phyloP scores from a whole-genome alignment of 1,284 basidiomycete genomes.

The Pterula multifida region DNA sequence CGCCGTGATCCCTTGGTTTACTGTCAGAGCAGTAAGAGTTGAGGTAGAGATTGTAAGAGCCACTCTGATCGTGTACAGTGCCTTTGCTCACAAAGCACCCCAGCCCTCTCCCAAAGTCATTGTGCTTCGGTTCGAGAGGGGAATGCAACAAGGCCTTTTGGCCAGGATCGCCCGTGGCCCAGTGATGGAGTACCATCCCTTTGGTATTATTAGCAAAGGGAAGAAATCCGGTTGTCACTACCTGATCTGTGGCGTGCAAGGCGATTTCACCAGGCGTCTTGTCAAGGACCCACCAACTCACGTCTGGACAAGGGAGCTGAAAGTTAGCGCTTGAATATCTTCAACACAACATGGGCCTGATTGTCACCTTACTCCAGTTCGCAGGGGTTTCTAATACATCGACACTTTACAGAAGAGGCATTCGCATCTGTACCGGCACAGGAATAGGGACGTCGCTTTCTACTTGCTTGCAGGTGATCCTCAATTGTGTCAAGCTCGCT shows the following conservation, averaged over 20 bases:
- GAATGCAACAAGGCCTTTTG: conserved; percentile 61
- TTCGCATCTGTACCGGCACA: neutral
- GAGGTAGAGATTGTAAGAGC: conserved; percentile 59
- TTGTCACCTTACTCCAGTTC: conserved; percentile 22
- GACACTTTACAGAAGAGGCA: neutral
- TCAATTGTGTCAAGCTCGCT: neutral
- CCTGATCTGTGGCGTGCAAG: conserved; percentile 60
- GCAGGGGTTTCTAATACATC: conserved; percentile 26
- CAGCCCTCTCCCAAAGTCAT: conserved; percentile 35
- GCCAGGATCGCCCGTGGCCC: conserved; percentile 54
- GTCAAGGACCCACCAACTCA: conserved; percentile 48
- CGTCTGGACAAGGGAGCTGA: conserved; percentile 59
- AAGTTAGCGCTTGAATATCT: conserved; percentile 22
- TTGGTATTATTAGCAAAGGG: conserved; percentile 55
- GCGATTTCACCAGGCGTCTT: conserved; percentile 54
- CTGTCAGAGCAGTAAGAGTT: conserved; percentile 58
- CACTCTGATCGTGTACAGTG: neutral
- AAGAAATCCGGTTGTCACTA: conserved; percentile 51
- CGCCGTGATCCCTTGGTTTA: conserved; percentile 65
- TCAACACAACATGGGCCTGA: neutral
- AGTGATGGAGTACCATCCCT: conserved; percentile 59
- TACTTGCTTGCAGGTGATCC: neutral
- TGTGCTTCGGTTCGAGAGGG: conserved; percentile 52
- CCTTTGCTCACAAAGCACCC: conserved; percentile 4
- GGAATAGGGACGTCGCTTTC: neutral